Conservation (phyloP, 306 rosid genomes). For the Castanea sativa region DNA sequence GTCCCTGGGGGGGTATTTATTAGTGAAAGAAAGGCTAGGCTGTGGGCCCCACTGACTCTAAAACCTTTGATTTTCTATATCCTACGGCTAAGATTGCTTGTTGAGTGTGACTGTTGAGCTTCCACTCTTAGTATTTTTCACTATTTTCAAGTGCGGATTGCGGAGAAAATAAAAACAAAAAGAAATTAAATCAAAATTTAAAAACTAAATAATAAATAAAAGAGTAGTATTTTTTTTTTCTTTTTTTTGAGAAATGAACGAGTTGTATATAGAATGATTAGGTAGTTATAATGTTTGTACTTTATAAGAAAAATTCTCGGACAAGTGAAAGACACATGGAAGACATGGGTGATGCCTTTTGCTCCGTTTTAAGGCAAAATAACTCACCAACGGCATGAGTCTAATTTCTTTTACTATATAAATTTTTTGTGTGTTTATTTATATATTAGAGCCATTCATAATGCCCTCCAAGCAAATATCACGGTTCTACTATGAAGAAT, state of each 20-base stretch:
- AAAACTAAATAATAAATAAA: no score
- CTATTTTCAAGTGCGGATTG: no score
- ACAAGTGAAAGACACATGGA: conserved; percentile 20
- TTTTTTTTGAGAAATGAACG: no score
- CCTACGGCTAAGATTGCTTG: conserved; percentile 36
- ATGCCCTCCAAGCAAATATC: not conserved
- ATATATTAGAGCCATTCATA: not conserved
- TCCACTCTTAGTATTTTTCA: conserved; percentile 1
- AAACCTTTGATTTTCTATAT: conserved; percentile 17
- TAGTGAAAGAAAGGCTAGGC: conserved; percentile 8
- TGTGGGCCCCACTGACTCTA: conserved; percentile 13
- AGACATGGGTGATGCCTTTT: conserved; percentile 19
- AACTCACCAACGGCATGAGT: not conserved
- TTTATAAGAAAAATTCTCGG: conserved; percentile 18
- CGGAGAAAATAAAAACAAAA: not conserved
- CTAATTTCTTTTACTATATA: not conserved
- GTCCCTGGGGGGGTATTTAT: conserved; percentile 7
- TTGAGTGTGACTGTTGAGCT: conserved; percentile 46
- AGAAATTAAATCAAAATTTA: no score
- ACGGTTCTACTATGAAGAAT: not conserved
- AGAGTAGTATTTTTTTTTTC: no score
- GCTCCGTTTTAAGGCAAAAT: not conserved
- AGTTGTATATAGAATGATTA: conserved; percentile 29
- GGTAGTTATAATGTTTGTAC: conserved; percentile 37
- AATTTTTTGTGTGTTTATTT: not conserved